Conservation (phyloP, 306 rosid genomes). For the Erythrophleum fordii region DNA sequence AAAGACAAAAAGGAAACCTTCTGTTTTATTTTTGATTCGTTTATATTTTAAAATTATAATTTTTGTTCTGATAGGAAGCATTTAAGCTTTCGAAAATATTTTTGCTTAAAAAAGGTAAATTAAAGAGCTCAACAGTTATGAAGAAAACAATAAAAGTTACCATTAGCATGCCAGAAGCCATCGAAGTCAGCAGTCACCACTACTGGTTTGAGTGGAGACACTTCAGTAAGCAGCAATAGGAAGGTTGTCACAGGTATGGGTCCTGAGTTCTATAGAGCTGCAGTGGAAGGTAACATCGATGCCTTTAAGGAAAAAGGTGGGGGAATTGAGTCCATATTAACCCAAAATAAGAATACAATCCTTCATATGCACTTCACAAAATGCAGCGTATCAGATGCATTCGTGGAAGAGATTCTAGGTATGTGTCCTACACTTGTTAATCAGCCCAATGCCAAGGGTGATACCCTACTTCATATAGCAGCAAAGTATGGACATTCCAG, state of each 20-base stretch:
- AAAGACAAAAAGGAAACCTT: too few species aligned
- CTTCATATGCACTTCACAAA: conserved; percentile 23
- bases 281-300: neutral
- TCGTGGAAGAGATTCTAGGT: neutral
- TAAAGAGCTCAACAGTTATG: too few species aligned
- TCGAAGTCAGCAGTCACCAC: too few species aligned
- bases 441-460: neutral
- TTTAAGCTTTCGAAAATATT: too few species aligned
- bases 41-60: too few species aligned
- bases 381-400: neutral
- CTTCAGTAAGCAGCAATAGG: too few species aligned
- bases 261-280: neutral
- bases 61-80: too few species aligned
- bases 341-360: conserved; percentile 24
- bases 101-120: too few species aligned
- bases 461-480: conserved; percentile 19
- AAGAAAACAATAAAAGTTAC: too few species aligned
- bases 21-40: too few species aligned
- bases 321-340: neutral
- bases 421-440: neutral
- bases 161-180: too few species aligned
- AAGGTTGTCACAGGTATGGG: conserved; percentile 1
- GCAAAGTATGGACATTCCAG: conserved; percentile 22
- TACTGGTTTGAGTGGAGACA: too few species aligned
- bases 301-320: neutral